phyloP scores from a whole-genome alignment of 768 basidiomycete genomes.

The Serendipita vermifera region DNA sequence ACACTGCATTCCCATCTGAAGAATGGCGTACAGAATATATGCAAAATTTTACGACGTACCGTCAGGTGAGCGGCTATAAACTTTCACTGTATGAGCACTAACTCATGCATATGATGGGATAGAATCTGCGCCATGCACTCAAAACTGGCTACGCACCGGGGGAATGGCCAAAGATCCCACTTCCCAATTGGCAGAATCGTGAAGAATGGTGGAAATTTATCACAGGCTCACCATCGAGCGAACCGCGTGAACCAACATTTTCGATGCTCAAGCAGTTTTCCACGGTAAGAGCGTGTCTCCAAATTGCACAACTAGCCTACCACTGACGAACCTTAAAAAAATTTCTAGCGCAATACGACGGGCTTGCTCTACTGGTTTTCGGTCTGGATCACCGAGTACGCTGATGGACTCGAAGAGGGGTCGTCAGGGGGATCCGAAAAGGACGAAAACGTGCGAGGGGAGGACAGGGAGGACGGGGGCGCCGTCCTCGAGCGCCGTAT shows the following conservation, averaged over 20 bases:
- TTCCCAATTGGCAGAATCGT: constrained; percentile 32
- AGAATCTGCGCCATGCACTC: constrained; percentile 50
- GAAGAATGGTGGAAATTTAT: constrained; percentile 74
- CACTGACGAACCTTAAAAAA: neutral
- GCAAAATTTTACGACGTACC: constrained; percentile 49
- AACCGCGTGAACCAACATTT: neutral
- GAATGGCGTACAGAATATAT: constrained; percentile 54
- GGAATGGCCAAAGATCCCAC: neutral
- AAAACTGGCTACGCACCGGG: neutral
- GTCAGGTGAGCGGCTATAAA: constrained; percentile 35
- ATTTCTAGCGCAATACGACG: neutral
- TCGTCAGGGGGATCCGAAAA: neutral
- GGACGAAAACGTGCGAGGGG: neutral
- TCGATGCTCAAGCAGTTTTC: constrained; percentile 1
- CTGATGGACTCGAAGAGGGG: neutral
- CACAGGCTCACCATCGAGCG: constrained; percentile 43
- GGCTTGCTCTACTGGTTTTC: neutral
- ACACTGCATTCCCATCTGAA: constrained; percentile 41
- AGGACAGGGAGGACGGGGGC: neutral
- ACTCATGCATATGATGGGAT: constrained; percentile 6
- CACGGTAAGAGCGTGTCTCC: neutral
- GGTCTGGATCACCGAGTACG: neutral
- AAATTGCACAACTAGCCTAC: neutral
- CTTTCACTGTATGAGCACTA: neutral
- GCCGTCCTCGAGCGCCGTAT: neutral